A percentile compares a stretch with the other conserved stretches of the same genome.
These are phyloP conservation scores for Anthracocystis setariae DNA, from an alignment of 1,284 basidiomycete species.

Conservation along the genomic window DNA sequence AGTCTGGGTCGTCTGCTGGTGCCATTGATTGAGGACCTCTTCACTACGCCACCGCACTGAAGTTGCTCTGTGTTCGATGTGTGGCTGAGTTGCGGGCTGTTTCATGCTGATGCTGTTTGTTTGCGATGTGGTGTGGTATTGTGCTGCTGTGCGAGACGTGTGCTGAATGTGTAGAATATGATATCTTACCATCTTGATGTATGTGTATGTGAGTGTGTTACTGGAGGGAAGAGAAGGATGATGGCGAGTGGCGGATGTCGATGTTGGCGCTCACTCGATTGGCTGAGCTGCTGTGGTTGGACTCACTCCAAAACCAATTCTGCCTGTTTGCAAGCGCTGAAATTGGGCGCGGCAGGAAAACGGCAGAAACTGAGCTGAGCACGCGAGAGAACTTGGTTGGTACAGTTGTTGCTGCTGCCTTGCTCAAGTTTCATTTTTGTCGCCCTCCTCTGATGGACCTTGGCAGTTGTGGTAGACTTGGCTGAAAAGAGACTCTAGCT, in stretches of 20 bases:
- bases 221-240: conserved; percentile 32
- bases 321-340: conserved; percentile 3
- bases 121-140: not conserved
- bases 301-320: too few species aligned
- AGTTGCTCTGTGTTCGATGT: too few species aligned
- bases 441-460: not conserved
- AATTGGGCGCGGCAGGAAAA: not conserved
- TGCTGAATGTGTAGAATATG: conserved; percentile 4
- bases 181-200: conserved; percentile 52
- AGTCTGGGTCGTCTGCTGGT: too few species aligned
- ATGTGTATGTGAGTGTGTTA: conserved; percentile 47
- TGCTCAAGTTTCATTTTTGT: not conserved
- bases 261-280: conserved; percentile 13
- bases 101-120: too few species aligned
- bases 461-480: not conserved
- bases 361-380: conserved; percentile 1
- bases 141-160: conserved; percentile 29
- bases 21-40: too few species aligned
- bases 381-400: too few species aligned
- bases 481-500: conserved; percentile 2
- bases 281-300: conserved; percentile 5
- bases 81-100: too few species aligned
- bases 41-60: too few species aligned
- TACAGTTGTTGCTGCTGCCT: too few species aligned
- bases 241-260: conserved; percentile 33